A percentile compares a stretch with the other conserved stretches of the same genome.
phyloP scores from a whole-genome alignment of 2,329 filamentous ascomycete species.

The Didymella keratinophila region DNA sequence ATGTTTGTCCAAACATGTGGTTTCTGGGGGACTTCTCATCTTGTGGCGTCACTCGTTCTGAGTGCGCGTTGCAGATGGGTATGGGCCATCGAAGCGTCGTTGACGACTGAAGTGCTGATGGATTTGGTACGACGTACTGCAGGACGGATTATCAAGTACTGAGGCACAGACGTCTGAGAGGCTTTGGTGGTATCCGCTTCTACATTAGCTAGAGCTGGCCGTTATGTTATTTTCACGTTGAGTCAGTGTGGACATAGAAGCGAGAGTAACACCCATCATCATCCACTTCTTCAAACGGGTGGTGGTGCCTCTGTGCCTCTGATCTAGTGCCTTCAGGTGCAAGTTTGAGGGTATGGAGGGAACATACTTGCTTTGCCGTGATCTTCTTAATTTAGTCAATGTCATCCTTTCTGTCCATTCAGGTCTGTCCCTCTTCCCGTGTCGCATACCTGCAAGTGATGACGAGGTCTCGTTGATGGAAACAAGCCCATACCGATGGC shows the following conservation, averaged over 20 bases:
- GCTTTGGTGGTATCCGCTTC: constrained; percentile 39
- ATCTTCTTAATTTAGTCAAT: neutral
- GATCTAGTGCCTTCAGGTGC: constrained; percentile 34
- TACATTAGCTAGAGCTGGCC: constrained; percentile 54
- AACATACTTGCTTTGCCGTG: constrained; percentile 34
- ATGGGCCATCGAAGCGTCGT: constrained; percentile 9
- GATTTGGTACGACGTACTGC: neutral
- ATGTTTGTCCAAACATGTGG: constrained; percentile 10
- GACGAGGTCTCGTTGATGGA: neutral
- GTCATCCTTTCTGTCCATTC: neutral
- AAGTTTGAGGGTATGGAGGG: constrained; percentile 36
- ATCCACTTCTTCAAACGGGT: constrained; percentile 36
- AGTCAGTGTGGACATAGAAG: constrained; percentile 55
- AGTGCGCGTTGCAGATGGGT: constrained; percentile 15
- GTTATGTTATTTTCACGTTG: constrained; percentile 47
- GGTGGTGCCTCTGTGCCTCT: constrained; percentile 40
- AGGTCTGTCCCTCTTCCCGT: neutral
- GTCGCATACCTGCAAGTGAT: neutral
- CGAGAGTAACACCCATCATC: constrained; percentile 43
- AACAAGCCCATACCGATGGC: too few relatives aligned
- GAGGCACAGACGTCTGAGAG: constrained; percentile 2
- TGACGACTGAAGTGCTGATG: constrained; percentile 3
- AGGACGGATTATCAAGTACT: neutral
- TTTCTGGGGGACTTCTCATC: constrained; percentile 21
- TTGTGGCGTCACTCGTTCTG: constrained; percentile 13